Evolutionary conservation across 1,284 basidiomycete species (phyloP).

Genomic region (Ustilago sp.): DNA sequence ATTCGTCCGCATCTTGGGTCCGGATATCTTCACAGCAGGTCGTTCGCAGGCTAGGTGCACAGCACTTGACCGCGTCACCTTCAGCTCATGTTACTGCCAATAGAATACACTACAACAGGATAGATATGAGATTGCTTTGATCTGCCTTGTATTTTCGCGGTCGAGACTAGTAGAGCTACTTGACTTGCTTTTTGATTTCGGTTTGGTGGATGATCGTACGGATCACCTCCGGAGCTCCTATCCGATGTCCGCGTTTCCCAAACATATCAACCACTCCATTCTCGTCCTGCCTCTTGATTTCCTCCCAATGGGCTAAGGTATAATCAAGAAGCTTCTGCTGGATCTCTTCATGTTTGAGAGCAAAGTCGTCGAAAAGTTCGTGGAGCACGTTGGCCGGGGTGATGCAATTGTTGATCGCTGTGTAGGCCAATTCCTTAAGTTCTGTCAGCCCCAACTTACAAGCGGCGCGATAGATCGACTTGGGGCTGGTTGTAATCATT

Average conservation of each 20-base stretch:
- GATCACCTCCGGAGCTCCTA: conserved; percentile 11
- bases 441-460: conserved; percentile 11
- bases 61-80: background rate
- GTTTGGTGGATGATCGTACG: conserved; percentile 8
- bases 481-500: conserved; percentile 20
- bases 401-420: conserved; percentile 13
- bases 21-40: background rate
- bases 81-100: background rate
- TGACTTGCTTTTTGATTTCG: background rate
- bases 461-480: conserved; percentile 37
- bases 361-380: conserved; percentile 30
- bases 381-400: conserved; percentile 20
- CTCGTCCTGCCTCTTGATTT: conserved; percentile 13
- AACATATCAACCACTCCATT: conserved; percentile 4
- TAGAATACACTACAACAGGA: background rate
- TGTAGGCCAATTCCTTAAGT: conserved; percentile 18
- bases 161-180: background rate
- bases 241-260: background rate
- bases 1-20: background rate
- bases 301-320: conserved; percentile 34
- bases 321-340: conserved; percentile 16
- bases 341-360: conserved; percentile 10
- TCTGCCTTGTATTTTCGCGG: background rate
- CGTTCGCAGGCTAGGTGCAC: background rate
- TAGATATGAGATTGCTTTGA: background rate